Conservation (phyloP, 352 stramenopile species). For the Globisporangium acanthophoron region DNA sequence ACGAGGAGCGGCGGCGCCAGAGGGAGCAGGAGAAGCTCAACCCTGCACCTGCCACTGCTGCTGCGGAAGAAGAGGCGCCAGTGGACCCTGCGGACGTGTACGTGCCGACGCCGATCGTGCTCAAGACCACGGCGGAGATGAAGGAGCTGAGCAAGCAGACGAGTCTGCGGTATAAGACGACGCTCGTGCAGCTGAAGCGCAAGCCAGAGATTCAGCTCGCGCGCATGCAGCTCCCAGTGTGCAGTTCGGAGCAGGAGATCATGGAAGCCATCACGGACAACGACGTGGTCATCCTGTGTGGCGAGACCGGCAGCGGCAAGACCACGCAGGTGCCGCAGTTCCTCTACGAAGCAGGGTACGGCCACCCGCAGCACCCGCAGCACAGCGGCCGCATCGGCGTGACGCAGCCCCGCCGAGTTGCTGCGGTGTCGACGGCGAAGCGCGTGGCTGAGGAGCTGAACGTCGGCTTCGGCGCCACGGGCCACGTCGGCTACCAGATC, state of each 20-base stretch:
- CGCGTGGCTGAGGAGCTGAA: constrained; percentile 97
- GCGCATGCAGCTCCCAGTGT: constrained; percentile 96
- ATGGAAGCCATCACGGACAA: constrained; percentile 95
- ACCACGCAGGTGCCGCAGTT: constrained; percentile 98
- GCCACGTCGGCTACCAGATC: constrained; percentile 96
- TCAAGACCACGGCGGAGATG: constrained; percentile 64
- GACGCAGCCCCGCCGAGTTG: constrained; percentile 97
- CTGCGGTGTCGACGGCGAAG: constrained; percentile 96
- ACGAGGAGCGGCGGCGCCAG: constrained; percentile 62
- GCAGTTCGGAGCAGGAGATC: constrained; percentile 98
- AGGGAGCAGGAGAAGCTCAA: constrained; percentile 22
- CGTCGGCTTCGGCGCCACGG: constrained; percentile 57
- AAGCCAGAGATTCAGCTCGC: constrained; percentile 83
- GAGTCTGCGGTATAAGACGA: constrained; percentile 56
- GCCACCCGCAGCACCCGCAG: constrained; percentile 43
- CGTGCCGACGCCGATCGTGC: constrained; percentile 56
- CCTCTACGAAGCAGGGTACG: constrained; percentile 94
- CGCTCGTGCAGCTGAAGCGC: constrained; percentile 67
- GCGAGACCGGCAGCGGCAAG: constrained; percentile 98
- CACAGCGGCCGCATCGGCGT: constrained; percentile 88
- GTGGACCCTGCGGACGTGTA: constrained; percentile 41
- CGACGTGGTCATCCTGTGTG: constrained; percentile 97
- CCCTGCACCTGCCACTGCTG: background rate
- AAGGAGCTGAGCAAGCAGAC: constrained; percentile 42
- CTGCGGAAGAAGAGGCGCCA: constrained; percentile 17